Base-by-base conservation (phyloP, 345 rosid genomes). In the Streptanthus diversifolius region DNA sequence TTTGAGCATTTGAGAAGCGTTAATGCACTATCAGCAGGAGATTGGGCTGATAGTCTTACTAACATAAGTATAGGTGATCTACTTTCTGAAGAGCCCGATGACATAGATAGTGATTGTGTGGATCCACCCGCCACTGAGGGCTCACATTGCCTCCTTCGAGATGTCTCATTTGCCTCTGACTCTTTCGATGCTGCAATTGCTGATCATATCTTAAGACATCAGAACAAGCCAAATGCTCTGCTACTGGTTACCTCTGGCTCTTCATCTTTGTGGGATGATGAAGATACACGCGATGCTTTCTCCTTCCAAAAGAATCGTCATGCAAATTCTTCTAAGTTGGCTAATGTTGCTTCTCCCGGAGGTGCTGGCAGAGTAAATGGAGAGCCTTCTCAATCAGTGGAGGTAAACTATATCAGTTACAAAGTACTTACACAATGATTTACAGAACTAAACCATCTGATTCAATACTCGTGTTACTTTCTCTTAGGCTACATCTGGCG, bases 151-250 rank as follows among this genome's bases (percentile, higher is more conserved):
- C 86, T 80, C 68, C 84, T 81, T 57, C 87, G 84, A 61, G 91
- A 85, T 69, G 76, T 81, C 49, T 64, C 97, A 15, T 87, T 88
- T 76, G 88, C 87, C 81, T 92, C 95, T 14, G 98, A 95, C 80
- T 95, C 99, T 57, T 95, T 95, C 52, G 99, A 95, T 81, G 99
- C 98, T 66, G 99, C 91, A 58, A 88, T 95, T 72, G 98, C 99
- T 77, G 99, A 97, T 66, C 98, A 95, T 82, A 76, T 95, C 68
- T 85, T 88, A 57, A 86, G 78, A 77, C 91, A 87, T 65, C 96
- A 91, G 77, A 83, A 83, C 78, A 90, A 82, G 81, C 74, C 78
- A 70, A 86, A 71, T 40, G 53, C 70, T 66, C 68, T 73, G 55
- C 78, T 87, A 21, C 54, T 75, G 3, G 49, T 81, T 58, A 48